Evolutionary conservation across 805 yeast genomes (phyloP), one percentile per base, ranked within the genome.

Genomic region (Candida insectorum): DNA sequence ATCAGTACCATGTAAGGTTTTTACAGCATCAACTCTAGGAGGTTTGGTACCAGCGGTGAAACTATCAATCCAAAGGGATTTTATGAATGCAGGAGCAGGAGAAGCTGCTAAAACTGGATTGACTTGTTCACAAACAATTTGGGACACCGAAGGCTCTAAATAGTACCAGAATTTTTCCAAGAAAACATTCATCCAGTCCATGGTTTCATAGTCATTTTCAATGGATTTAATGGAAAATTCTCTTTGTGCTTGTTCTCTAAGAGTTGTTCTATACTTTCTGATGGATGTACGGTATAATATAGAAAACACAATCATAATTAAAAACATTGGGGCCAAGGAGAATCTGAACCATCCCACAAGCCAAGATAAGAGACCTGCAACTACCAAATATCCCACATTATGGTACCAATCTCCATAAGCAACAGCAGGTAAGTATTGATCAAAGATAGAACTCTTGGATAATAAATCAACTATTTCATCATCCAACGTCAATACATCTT

Each of bases 321-420:
- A 70, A 52, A 87, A 85, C 26, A 87, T 77, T 34, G 95, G 86
- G 7, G 93, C 93, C 34, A 89, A 50, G 5, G 88, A 77, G 47
- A 89, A 81, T 29, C 77, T 70, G 43, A 84, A 74, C 60, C 81
- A 75, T 7, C 97, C 99, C 25, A 85, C 48, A 3, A 81, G 45
- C 80, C 91, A 89, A 4, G 95, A 85, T 11, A 83, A 54, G 10
- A 84, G 54, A 0, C 84, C 88, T 5, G 83, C 87, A 15, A 73
- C 55, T 19, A 83, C 66, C 37, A 87, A 63, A 23, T 80, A 70
- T 0, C 76, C 96, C n/a, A 81, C 80, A 33, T 82, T 81, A 57
- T 93, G 97, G 54, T 82, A 93, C 98, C 98, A 93, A 54, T 93
- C 97, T 33, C 98, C 98, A 49, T 84, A 85, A 11, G 77, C 73